Evolutionary conservation across 306 rosid genomes (phyloP).

Genomic region (Corylus avellana): DNA sequence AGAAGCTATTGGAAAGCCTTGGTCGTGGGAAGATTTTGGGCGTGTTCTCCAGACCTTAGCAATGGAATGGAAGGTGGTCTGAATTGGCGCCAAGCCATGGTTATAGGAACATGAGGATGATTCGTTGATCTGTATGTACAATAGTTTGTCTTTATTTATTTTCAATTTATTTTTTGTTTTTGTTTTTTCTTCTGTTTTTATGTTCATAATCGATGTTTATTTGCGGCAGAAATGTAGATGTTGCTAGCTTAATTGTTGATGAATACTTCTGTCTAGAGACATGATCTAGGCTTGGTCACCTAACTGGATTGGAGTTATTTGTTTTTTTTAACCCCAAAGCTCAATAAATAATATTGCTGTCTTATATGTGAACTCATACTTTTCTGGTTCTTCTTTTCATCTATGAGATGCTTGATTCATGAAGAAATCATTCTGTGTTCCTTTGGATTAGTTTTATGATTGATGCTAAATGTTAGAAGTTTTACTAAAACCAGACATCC

Average conservation of each 20-base stretch:
- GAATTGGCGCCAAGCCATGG: constrained; percentile 18
- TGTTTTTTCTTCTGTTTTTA: background rate
- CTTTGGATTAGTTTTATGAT: background rate
- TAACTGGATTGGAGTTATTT: constrained; percentile 34
- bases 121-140: constrained; percentile 45
- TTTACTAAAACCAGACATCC: background rate
- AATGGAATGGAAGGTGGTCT: constrained; percentile 8
- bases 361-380: constrained; percentile 7
- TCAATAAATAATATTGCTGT: constrained; percentile 24
- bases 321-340: constrained; percentile 9
- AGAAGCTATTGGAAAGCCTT: constrained; percentile 77
- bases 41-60: constrained; percentile 75
- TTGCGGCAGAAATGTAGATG: constrained; percentile 25
- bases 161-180: constrained; percentile 17
- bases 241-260: constrained; percentile 22
- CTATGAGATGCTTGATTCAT: background rate
- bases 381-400: too few species aligned
- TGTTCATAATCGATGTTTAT: constrained; percentile 30
- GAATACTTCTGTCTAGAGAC: constrained; percentile 23
- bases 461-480: background rate
- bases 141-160: constrained; percentile 20
- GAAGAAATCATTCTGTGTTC: background rate
- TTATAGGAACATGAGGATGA: constrained; percentile 30
- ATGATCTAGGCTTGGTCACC: constrained; percentile 39
- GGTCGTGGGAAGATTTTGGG: constrained; percentile 93